phyloP scores from a whole-genome alignment of 208 protist species.

The Endotrypanum monterogeii region DNA sequence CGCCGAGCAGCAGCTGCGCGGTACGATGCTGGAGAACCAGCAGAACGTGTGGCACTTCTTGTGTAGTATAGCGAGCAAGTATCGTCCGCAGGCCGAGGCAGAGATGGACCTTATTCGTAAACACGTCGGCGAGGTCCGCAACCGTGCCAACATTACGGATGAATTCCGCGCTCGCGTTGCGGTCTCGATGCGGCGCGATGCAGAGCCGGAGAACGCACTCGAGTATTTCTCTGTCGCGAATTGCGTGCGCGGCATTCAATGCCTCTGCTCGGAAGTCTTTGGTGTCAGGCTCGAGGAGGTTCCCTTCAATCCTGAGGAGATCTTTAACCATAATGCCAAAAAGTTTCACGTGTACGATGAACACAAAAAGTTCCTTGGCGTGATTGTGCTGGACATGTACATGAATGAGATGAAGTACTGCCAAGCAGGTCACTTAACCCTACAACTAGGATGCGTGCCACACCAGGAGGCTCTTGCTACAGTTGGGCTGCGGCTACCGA shows the following conservation, averaged over 20 bases:
- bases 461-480: conserved; percentile 76
- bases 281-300: conserved; percentile 84
- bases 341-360: conserved; percentile 92
- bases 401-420: conserved; percentile 87
- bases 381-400: conserved; percentile 94
- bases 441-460: conserved; percentile 86
- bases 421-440: conserved; percentile 88
- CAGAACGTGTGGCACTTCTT: conserved; percentile 92
- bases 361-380: conserved; percentile 78
- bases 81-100: conserved; percentile 74
- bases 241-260: conserved; percentile 90
- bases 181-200: conserved; percentile 67
- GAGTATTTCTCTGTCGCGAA: conserved; percentile 93
- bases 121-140: conserved; percentile 79
- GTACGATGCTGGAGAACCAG: conserved; percentile 89
- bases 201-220: conserved; percentile 61
- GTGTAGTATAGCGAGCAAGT: conserved; percentile 84
- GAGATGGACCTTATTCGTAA: conserved; percentile 78
- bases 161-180: conserved; percentile 77
- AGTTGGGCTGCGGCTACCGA: conserved; percentile 81
- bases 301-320: conserved; percentile 72
- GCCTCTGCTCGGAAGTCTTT: conserved; percentile 90
- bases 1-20: conserved; percentile 89
- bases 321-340: conserved; percentile 77
- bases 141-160: conserved; percentile 79